phyloP scores from a whole-genome alignment of 2,329 filamentous ascomycete genomes.

The Calonectria montana region DNA sequence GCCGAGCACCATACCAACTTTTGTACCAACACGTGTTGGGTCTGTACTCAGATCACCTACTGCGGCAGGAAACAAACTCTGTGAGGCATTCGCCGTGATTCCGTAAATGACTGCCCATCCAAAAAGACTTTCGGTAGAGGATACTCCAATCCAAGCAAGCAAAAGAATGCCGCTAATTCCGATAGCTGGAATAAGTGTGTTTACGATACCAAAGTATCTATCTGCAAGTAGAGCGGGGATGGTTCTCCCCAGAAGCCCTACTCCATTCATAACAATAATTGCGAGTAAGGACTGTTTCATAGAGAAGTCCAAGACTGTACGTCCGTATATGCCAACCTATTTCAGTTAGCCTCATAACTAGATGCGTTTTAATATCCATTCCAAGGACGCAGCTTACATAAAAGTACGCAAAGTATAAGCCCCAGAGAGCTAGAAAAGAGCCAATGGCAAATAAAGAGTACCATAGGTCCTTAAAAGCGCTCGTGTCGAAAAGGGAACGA shows the following conservation, averaged over 20 bases:
- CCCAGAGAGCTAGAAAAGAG: not conserved
- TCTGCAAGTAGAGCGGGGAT: slow-evolving; percentile 33
- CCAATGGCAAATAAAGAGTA: not conserved
- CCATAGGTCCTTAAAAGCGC: not conserved
- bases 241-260: slow-evolving; percentile 28
- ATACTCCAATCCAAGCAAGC: not conserved
- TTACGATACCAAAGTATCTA: slow-evolving; percentile 29
- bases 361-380: not conserved
- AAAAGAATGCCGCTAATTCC: not conserved
- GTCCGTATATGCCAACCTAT: not conserved
- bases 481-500: not conserved
- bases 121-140: not conserved
- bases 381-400: not conserved
- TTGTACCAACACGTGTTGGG: not conserved
- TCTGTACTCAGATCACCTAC: not conserved
- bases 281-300: not conserved
- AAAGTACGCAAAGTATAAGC: not conserved
- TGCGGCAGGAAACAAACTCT: not conserved
- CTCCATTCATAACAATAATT: slow-evolving; percentile 16
- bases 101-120: not conserved
- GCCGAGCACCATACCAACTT: not conserved
- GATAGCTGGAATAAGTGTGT: slow-evolving; percentile 25
- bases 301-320: not conserved
- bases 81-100: not conserved
- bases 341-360: not conserved